phyloP scores from a whole-genome alignment of 768 basidiomycete genomes.

The Tulasnella sp. region DNA sequence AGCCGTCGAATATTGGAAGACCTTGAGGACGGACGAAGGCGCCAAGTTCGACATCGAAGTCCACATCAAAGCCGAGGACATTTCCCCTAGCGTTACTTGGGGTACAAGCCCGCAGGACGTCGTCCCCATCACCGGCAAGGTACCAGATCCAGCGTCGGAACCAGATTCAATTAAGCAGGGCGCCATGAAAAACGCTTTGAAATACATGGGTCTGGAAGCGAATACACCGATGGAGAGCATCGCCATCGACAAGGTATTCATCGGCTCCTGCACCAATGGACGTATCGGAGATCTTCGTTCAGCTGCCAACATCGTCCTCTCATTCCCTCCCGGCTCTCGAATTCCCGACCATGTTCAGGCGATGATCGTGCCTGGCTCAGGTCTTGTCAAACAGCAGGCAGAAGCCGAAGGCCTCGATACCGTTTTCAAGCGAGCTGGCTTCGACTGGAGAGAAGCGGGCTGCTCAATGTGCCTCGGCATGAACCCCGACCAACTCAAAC shows the following conservation, averaged over 20 bases:
- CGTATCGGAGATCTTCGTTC: constrained; percentile 90
- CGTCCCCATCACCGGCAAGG: constrained; percentile 71
- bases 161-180: constrained; percentile 60
- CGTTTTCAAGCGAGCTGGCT: constrained; percentile 85
- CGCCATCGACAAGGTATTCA: constrained; percentile 82
- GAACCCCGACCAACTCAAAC: constrained; percentile 87
- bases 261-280: constrained; percentile 92
- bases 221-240: constrained; percentile 78
- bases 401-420: constrained; percentile 84
- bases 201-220: constrained; percentile 81
- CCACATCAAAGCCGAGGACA: constrained; percentile 74
- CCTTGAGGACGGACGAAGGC: constrained; percentile 71
- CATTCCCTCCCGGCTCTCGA: constrained; percentile 64
- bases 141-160: constrained; percentile 70
- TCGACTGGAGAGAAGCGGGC: constrained; percentile 93
- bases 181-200: constrained; percentile 68
- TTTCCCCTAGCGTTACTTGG: constrained; percentile 89
- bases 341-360: constrained; percentile 72
- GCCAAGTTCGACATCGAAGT: constrained; percentile 83
- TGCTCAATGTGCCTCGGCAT: constrained; percentile 96
- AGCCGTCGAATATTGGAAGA: constrained; percentile 81
- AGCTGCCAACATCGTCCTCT: constrained; percentile 71
- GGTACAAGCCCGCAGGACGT: constrained; percentile 90
- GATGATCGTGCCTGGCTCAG: constrained; percentile 91
- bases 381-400: constrained; percentile 84